phyloP scores from a whole-genome alignment of 805 yeast genomes.

The Schwanniomyces vanrijiae region DNA sequence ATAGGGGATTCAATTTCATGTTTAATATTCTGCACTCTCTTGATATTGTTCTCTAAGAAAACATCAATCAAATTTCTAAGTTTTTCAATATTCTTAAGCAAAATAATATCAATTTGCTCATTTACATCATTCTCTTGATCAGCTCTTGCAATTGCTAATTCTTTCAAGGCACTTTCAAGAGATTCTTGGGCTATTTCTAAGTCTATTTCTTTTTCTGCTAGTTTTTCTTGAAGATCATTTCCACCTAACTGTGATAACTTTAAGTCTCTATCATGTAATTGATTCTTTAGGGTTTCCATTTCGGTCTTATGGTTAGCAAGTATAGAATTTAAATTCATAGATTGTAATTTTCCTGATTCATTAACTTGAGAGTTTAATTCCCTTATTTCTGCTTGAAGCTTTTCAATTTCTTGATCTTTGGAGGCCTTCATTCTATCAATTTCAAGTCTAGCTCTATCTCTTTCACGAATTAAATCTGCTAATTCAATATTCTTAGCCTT shows the following conservation, averaged over 20 bases:
- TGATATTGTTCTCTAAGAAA: constrained; percentile 64
- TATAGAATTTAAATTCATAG: constrained; percentile 59
- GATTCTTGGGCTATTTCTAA: constrained; percentile 77
- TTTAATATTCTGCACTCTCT: constrained; percentile 68
- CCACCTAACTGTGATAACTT: constrained; percentile 20
- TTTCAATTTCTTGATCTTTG: constrained; percentile 64
- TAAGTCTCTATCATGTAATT: constrained; percentile 39
- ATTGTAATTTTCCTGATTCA: constrained; percentile 60
- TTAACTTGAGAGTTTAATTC: constrained; percentile 58
- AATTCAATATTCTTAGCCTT: constrained; percentile 84
- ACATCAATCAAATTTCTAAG: constrained; percentile 63
- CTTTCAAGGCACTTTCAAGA: constrained; percentile 67
- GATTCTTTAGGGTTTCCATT: constrained; percentile 49
- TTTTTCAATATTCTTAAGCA: constrained; percentile 48
- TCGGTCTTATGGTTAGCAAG: constrained; percentile 66
- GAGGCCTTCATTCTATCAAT: constrained; percentile 67
- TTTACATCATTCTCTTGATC: constrained; percentile 54
- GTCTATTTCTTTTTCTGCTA: constrained; percentile 73
- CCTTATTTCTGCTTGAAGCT: constrained; percentile 61
- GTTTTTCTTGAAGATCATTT: constrained; percentile 37
- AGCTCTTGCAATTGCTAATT: constrained; percentile 51
- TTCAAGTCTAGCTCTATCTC: constrained; percentile 85
- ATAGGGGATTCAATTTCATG: constrained; percentile 74
- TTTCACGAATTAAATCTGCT: constrained; percentile 84
- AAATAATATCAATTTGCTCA: constrained; percentile 57